phyloP scores from a whole-genome alignment of 2,329 filamentous ascomycete genomes.

The Ophiostoma novo-ulmi region DNA sequence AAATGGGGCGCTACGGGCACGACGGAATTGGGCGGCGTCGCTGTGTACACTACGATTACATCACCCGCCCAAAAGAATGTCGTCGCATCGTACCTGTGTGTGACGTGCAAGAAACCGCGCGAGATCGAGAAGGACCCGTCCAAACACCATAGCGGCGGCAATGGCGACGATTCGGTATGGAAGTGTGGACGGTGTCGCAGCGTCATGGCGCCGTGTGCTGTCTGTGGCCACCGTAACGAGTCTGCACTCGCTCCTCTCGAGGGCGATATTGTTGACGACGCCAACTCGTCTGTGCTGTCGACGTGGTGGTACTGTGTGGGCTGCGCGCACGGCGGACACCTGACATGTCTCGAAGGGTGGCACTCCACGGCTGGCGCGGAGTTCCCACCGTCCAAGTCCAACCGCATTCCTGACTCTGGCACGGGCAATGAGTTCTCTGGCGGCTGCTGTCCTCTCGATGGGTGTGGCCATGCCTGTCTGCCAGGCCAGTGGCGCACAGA shows the following conservation, averaged over 20 bases:
- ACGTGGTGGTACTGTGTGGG: conserved; percentile 61
- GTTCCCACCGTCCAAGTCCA: neutral
- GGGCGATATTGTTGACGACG: neutral
- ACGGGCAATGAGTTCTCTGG: conserved; percentile 38
- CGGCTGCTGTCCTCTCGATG: conserved; percentile 60
- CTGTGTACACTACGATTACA: conserved; percentile 43
- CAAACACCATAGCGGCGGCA: neutral
- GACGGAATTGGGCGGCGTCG: neutral
- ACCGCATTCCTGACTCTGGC: conserved; percentile 22
- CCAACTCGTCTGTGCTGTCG: conserved; percentile 32
- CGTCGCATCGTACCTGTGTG: conserved; percentile 50
- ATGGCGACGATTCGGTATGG: conserved; percentile 40
- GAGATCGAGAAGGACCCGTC: conserved; percentile 43
- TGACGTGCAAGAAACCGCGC: conserved; percentile 52
- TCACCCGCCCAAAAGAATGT: conserved; percentile 51
- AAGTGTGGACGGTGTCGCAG: conserved; percentile 52
- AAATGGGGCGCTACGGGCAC: conserved; percentile 51
- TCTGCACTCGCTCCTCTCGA: conserved; percentile 28
- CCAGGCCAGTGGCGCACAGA: conserved; percentile 53
- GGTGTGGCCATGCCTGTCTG: conserved; percentile 59
- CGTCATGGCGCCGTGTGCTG: conserved; percentile 52
- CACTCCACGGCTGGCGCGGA: conserved; percentile 35
- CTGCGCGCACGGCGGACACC: conserved; percentile 59
- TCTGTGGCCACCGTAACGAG: conserved; percentile 52
- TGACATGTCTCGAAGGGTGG: conserved; percentile 56